Evolutionary conservation across 257 asterid species (phyloP).

Genomic region (Solanum pinnatisectum): DNA sequence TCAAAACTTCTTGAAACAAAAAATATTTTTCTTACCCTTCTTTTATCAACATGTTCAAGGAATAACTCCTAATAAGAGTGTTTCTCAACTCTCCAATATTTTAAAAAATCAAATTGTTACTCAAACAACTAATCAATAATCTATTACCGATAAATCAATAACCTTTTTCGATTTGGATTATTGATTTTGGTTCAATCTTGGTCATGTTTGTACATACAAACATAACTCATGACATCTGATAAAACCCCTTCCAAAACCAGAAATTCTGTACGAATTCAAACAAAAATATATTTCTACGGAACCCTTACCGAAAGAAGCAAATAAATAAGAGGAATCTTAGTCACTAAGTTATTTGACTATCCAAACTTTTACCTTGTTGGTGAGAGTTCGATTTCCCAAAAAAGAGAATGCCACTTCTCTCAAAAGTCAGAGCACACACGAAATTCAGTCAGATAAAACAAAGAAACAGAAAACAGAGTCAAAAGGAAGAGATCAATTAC

Average conservation of each 20-base stretch:
- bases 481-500: not conserved
- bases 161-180: too few relatives aligned
- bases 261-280: not conserved
- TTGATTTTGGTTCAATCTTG: not conserved
- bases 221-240: not conserved
- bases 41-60: not conserved
- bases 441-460: not conserved
- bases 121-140: not conserved
- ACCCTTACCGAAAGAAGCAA: not conserved
- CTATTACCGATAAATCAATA: too few relatives aligned
- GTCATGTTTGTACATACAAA: not conserved
- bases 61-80: not conserved
- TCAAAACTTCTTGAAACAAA: not conserved
- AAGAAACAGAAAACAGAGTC: not conserved
- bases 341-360: not conserved
- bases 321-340: not conserved
- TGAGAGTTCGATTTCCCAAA: not conserved
- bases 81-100: not conserved
- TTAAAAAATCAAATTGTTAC: too few relatives aligned
- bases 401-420: not conserved
- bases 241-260: not conserved
- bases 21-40: not conserved
- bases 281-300: not conserved
- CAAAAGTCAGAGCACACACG: not conserved
- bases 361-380: too few relatives aligned